Percentiles rank a stretch among this genome's conserved stretches.
These are phyloP conservation scores for Paraconiothyrium sp. DNA, from an alignment of 2,329 filamentous ascomycete genomes.

Conservation along the genomic window DNA sequence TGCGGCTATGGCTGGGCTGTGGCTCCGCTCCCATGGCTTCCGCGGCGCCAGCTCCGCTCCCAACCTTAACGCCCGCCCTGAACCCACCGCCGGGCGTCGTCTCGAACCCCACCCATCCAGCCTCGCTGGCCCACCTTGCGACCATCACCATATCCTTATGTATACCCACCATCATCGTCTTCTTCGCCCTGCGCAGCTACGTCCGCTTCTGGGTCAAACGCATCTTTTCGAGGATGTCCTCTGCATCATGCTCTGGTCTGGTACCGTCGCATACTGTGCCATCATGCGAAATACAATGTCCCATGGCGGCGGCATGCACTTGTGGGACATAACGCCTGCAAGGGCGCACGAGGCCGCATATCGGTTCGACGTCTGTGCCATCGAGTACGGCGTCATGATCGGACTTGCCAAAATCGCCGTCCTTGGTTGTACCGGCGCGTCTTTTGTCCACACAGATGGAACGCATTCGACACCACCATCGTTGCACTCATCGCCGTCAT, in stretches of 20 bases:
- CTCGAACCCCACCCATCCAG: constrained; percentile 20
- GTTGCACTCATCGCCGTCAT: constrained; percentile 11
- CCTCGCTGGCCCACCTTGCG: constrained; percentile 11
- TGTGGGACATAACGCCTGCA: constrained; percentile 21
- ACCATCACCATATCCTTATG: constrained; percentile 19
- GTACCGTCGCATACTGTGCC: constrained; percentile 10
- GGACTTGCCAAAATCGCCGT: constrained; percentile 23
- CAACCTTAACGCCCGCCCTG: constrained; percentile 22
- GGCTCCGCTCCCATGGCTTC: not conserved
- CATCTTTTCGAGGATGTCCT: constrained; percentile 6
- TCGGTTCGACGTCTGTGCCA: constrained; percentile 24
- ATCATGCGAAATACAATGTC: constrained; percentile 18
- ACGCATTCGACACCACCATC: constrained; percentile 22
- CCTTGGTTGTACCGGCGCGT: constrained; percentile 26
- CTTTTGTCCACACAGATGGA: constrained; percentile 20
- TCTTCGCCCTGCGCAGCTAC: constrained; percentile 7
- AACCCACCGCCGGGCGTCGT: constrained; percentile 21
- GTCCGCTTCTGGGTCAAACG: not conserved
- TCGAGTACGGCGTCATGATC: constrained; percentile 25
- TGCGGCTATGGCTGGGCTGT: too few species aligned
- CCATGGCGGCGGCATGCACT: constrained; percentile 20
- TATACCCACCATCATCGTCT: constrained; percentile 17
- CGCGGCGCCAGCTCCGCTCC: not conserved
- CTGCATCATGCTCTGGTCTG: not conserved
- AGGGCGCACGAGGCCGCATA: constrained; percentile 11